Base-by-base conservation (phyloP, 805 yeast species). In the Candida orba region DNA sequence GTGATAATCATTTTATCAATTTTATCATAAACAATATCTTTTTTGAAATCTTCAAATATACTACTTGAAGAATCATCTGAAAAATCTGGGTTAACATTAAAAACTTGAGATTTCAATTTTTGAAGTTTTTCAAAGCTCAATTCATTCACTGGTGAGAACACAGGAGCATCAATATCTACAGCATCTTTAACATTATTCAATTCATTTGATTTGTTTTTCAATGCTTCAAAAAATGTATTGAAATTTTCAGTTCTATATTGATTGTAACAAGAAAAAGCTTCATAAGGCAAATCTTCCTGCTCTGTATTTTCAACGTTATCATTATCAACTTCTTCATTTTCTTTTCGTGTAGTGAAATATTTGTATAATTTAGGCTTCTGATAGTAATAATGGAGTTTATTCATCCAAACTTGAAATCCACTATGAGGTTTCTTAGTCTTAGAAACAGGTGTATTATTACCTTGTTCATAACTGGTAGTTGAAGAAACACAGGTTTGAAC, bases 181-280 rank as follows among this genome's bases (percentile, higher is more conserved):
- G 10, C 3, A 7, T 22, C 13, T 14, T 8, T 12, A 6, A 20
- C 14, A 6, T 15, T 15, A 6, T 29, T 36, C 23, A 6, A 5
- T n/a, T 9, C 33, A n/a, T 9, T 8, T n/a, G 18, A 14, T 30
- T 30, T 25, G 5, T 22, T 10, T 6, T 38, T 33, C 23, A 43
- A 33, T 4, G 30, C 25, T 7, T 51, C 48, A 34, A 44, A 51
- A 20, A 36, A 36, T 1, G 17, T 32, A 12, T 25, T 34, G 29
- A 49, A 47, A 23, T 49, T 39, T 18, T 41, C 29, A 4, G 54
- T 51, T 33, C 43, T 44, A 33, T 39, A 51, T n/a, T 47, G 47
- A 24, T 51, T 47, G 30, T 51, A 51, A 41, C 54, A 51, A 8
- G 50, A 40, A 22, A 27, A 44, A 1, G 50, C 47, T 6, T 46